Percentiles rank a stretch among this genome's conserved stretches.
These are phyloP conservation scores for Neurospora sp. DNA, from an alignment of 495 filamentous ascomycete genomes.

Conservation along the genomic window DNA sequence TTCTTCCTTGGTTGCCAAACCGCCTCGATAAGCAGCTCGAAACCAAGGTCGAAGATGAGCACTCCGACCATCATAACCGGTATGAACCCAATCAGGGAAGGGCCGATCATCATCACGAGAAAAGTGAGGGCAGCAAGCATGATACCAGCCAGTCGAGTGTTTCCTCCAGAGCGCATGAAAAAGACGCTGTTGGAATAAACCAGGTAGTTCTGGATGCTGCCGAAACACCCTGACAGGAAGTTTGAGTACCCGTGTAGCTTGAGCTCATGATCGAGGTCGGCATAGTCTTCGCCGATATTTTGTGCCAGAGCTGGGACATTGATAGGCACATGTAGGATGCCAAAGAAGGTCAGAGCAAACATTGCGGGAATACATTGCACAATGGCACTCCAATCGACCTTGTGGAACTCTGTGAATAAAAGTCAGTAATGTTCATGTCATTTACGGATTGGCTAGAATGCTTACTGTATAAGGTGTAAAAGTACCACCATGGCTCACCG, in stretches of 20 bases:
- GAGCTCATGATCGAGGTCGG: constrained; percentile 84
- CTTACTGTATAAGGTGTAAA: constrained; percentile 87
- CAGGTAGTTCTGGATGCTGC: constrained; percentile 95
- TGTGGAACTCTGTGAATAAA: constrained; percentile 50
- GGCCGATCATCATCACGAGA: constrained; percentile 73
- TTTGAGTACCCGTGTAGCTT: constrained; percentile 91
- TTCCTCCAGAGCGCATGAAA: constrained; percentile 83
- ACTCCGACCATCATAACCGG: constrained; percentile 95
- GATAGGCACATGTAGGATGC: constrained; percentile 92
- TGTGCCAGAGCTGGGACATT: constrained; percentile 90
- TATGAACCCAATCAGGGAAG: constrained; percentile 82
- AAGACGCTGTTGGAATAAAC: constrained; percentile 95
- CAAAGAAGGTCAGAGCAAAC: constrained; percentile 96
- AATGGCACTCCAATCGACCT: constrained; percentile 73
- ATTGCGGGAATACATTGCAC: constrained; percentile 78
- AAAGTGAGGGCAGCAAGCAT: constrained; percentile 73
- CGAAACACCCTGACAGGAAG: constrained; percentile 70
- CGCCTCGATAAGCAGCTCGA: constrained; percentile 82
- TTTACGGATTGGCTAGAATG: not conserved
- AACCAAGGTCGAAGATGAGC: constrained; percentile 85
- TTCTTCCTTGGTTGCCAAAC: constrained; percentile 81
- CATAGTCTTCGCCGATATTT: constrained; percentile 79
- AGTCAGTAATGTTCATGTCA: constrained; percentile 12
- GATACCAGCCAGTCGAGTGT: constrained; percentile 77
- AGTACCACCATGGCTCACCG: constrained; percentile 90